Base-by-base conservation (phyloP, 2,329 filamentous ascomycete genomes). In the Apiospora saccharicola region DNA sequence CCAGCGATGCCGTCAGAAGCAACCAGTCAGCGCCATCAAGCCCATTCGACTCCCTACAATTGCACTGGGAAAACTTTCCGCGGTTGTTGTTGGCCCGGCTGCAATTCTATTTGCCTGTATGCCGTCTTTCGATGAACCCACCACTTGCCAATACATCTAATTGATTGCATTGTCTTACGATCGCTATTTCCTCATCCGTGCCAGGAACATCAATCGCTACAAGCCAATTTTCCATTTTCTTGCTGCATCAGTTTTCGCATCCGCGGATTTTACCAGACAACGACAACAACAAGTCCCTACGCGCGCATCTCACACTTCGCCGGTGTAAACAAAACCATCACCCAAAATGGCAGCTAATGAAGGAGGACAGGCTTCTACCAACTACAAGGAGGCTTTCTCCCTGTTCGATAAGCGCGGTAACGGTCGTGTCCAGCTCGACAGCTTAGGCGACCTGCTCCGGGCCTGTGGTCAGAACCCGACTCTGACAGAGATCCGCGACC, bases 331-430 rank as follows among this genome's bases (percentile, higher is more conserved):
- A 64, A 24, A 37, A 49, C 19, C 26, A 34, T 30, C 34, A 24
- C 34, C 26, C 22, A 77, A 73, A 64, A 81, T 81, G 80, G 75
- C 78, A 70, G 72, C 80, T 81, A 81, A 79, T 75, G 76, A 77
- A 74, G 78, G 75, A 67, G 78, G 75, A 67, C 89, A 92, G 90
- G 90, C 90, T 83, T 91, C 89, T 74, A 98, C 96, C 87, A 98
- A 99, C 92, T 99, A 98, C 94, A 98, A 98, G 89, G 96, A 99
- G 92, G 96, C 96, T 78, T 99, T 99, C 86, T 95, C 95, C 80
- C 93, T 99, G 83, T 99, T 98, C 89, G 96, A 99, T 90, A 98
- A 98, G 92, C 96, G 96, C 84, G 96, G 96, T 82, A 97, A 94
- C 82, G 95, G 96, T 81, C 95, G 95, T 79, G 96, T 98, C 78